These are phyloP conservation scores for Saksenaea oblongispora DNA, from an alignment of 371 early-diverging fungal species.

Conservation along the genomic window DNA sequence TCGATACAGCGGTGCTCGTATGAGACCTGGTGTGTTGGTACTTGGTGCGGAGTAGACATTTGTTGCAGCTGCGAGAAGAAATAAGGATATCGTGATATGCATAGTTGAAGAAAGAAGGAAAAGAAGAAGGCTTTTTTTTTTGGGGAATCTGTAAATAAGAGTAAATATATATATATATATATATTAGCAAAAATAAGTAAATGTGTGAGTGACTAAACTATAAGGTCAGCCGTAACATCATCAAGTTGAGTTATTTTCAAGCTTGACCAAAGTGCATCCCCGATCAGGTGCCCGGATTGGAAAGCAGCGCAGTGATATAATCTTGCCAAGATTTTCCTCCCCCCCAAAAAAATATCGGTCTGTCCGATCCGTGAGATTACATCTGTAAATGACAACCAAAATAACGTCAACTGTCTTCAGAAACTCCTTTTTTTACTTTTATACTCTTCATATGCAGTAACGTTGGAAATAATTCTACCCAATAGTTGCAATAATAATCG, in stretches of 20 bases:
- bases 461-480: neutral
- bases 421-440: no score
- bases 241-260: neutral
- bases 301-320: neutral
- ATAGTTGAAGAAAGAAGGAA: neutral
- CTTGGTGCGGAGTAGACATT: neutral
- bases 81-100: neutral
- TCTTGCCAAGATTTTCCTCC: neutral
- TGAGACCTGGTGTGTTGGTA: neutral
- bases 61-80: neutral
- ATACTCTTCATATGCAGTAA: neutral
- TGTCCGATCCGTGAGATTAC: neutral
- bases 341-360: neutral
- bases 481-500: neutral
- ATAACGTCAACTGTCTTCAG: no score
- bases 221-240: neutral
- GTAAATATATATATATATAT: constrained; percentile 5
- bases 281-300: neutral
- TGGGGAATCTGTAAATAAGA: neutral
- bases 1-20: constrained; percentile 6
- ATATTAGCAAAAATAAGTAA: neutral
- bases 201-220: neutral
- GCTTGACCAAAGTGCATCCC: neutral
- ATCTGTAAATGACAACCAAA: no score
- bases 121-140: neutral